Conservation (phyloP, 2,329 filamentous ascomycete species). For the Akanthomyces dipterigenus region DNA sequence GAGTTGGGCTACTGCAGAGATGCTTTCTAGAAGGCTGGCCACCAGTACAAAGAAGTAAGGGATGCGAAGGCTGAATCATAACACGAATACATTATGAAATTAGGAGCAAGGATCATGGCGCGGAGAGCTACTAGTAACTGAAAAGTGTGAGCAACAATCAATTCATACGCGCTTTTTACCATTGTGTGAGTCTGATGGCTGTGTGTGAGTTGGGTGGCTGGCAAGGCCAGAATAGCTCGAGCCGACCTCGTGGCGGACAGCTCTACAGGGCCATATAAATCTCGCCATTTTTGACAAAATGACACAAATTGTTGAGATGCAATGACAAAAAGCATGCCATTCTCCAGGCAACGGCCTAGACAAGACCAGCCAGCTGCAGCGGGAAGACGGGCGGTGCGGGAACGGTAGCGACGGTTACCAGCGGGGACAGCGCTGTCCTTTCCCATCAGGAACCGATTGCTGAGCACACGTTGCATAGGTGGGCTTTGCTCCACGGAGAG, state of each 20-base stretch:
- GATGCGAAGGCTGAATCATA: background rate
- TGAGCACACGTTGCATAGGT: background rate
- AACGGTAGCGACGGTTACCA: background rate
- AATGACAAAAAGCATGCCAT: too few relatives aligned
- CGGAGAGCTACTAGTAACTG: background rate
- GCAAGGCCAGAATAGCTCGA: background rate
- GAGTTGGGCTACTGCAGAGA: background rate
- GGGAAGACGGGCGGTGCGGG: background rate
- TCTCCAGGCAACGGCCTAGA: too few relatives aligned
- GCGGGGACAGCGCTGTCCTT: background rate
- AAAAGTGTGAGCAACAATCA: background rate
- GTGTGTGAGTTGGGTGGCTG: background rate
- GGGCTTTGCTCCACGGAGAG: background rate
- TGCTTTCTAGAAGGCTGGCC: background rate
- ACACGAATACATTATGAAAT: background rate
- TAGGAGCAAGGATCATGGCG: background rate
- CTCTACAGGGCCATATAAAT: background rate
- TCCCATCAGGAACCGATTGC: background rate
- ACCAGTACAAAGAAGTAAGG: background rate
- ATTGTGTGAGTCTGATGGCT: too few relatives aligned
- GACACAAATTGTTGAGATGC: too few relatives aligned
- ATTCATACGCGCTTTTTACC: too few relatives aligned
- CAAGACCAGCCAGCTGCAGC: too few relatives aligned
- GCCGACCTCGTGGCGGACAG: background rate
- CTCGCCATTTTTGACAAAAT: too few relatives aligned